Evolutionary conservation across 1,284 basidiomycete genomes (phyloP), one percentile per base, ranked within the genome.

Genomic region (Cystobasidiaceae sp.): DNA sequence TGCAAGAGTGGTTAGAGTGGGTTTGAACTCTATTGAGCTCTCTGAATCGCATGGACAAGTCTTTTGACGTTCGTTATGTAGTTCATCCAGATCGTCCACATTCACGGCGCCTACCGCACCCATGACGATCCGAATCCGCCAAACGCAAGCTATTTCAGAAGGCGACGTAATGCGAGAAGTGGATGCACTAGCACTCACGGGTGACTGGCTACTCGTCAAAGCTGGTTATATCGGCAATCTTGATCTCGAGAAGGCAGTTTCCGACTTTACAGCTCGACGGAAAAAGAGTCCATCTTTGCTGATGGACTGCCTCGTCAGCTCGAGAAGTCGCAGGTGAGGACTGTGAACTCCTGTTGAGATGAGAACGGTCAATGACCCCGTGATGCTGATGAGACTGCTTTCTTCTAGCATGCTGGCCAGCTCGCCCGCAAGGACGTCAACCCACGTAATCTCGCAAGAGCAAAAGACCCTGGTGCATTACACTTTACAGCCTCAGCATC

Each of bases 141-240:
- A 67, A 11, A 73, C 71, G 19, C 67, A 90, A 73, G 93, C 92
- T 1, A 88, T 87, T 76, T 92, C 92, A 1, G 86, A 90, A 0
- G 94, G 96, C 13, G 96, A 98, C 77, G 93, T 93, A 32, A 86
- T 99, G 82, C 86, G 96, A 68, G 93, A 98, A 77, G 86, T 97
- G 70, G 97, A 98, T 79, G 89, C 88, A 34, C 87, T 98, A 72
- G 64, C 71, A 0, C 70, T 71, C 4, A 90, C 90, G 28, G 85
- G 84, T 66, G 93, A 98, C 75, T 97, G 94, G 78, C 85, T 97
- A 50, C 87, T 99, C 69, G 88, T 97, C 68, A 89, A 88, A 75
- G 92, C 90, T 21, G 94, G 97, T 75, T 84, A 96, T 64, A 88
- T 98, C 69, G 93, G 92, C 78, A 97, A 91, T 76, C 83, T 97